Evolutionary conservation across 352 stramenopile genomes (phyloP).

Genomic region (Phytopythium helicoides): DNA sequence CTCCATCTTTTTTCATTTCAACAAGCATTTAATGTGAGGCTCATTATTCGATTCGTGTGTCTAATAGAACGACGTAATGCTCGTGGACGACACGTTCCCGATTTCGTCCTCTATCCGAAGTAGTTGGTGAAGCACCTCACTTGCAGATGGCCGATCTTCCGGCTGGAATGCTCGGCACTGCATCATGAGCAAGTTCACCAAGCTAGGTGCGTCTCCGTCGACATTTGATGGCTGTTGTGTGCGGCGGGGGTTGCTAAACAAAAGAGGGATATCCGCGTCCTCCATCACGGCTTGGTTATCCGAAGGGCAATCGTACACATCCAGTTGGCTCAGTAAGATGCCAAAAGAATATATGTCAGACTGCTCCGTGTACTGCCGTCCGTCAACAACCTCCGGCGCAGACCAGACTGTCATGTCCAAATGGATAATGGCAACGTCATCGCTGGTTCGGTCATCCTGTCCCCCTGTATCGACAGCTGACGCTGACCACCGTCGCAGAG

Average conservation of each 20-base stretch:
- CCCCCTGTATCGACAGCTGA: slow-evolving; percentile 16
- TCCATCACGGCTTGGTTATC: slow-evolving; percentile 32
- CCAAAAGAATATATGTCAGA: slow-evolving; percentile 48
- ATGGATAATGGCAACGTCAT: slow-evolving; percentile 22
- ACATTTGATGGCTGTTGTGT: slow-evolving; percentile 7
- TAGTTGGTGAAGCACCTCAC: slow-evolving; percentile 30
- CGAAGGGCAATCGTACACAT: slow-evolving; percentile 35
- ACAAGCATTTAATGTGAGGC: neutral
- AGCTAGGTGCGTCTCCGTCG: slow-evolving; percentile 22
- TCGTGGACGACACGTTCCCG: slow-evolving; percentile 15
- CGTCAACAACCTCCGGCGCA: slow-evolving; percentile 37
- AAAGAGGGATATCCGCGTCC: slow-evolving; percentile 37
- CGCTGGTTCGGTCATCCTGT: slow-evolving; percentile 7
- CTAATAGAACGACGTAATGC: slow-evolving; percentile 6
- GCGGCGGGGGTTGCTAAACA: slow-evolving; percentile 20
- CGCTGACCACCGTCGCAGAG: slow-evolving; percentile 33
- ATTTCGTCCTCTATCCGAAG: slow-evolving; percentile 24
- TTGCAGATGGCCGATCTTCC: slow-evolving; percentile 33
- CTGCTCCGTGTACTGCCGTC: slow-evolving; percentile 42
- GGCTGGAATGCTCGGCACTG: slow-evolving; percentile 43
- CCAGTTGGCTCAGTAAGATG: slow-evolving; percentile 33
- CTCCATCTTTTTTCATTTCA: neutral
- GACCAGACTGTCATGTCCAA: slow-evolving; percentile 55
- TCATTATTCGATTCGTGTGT: neutral
- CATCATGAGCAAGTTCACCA: slow-evolving; percentile 34